A percentile compares a stretch with the other conserved stretches of the same genome.
Conservation (phyloP, 2,329 filamentous ascomycete genomes). For the Ceratocystis cacaofunesta region DNA sequence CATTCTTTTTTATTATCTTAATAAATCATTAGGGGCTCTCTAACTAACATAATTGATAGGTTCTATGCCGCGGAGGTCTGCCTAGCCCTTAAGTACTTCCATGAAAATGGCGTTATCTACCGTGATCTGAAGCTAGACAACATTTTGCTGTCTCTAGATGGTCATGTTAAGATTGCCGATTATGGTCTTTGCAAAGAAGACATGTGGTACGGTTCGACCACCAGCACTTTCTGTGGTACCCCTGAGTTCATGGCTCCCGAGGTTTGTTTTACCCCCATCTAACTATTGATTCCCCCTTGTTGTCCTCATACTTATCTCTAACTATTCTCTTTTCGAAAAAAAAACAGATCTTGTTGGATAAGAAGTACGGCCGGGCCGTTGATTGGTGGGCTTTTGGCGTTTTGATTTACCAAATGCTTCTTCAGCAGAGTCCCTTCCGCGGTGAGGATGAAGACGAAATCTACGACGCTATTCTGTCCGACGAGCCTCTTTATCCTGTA, state of each 20-base stretch:
- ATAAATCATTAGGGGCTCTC: background rate
- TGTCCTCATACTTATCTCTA: conserved; percentile 20
- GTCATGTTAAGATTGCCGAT: conserved; percentile 96
- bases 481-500: conserved; percentile 94
- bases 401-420: conserved; percentile 97
- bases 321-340: conserved; percentile 17
- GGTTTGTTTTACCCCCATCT: conserved; percentile 30
- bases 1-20: background rate
- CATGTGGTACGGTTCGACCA: conserved; percentile 98
- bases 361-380: conserved; percentile 93
- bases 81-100: conserved; percentile 95
- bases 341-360: conserved; percentile 75
- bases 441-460: conserved; percentile 99
- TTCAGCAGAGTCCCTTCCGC: conserved; percentile 96
- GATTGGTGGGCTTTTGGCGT: conserved; percentile 99
- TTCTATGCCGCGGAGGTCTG: conserved; percentile 98
- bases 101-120: conserved; percentile 98
- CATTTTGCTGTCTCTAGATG: conserved; percentile 85
- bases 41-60: conserved; percentile 31
- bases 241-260: conserved; percentile 99
- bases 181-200: conserved; percentile 99
- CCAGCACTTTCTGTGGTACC: conserved; percentile 97
- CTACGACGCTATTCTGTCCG: conserved; percentile 93
- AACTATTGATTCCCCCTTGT: background rate
- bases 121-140: conserved; percentile 89